Base-by-base conservation (phyloP, 2,329 filamentous ascomycete species). In the Sphaerulina populicola region DNA sequence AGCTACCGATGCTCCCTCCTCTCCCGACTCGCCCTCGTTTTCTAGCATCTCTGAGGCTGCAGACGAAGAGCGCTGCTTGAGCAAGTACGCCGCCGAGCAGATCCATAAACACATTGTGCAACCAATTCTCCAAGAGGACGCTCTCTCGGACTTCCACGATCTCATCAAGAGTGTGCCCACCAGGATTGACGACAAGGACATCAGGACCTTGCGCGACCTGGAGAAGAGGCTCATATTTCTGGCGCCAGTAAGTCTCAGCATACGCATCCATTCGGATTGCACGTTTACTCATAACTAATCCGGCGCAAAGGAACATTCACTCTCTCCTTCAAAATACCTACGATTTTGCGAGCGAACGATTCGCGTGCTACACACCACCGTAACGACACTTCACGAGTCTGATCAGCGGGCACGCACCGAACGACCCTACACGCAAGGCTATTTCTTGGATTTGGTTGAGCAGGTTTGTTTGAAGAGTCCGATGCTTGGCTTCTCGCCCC, bases 361-460 rank as follows among this genome's bases (percentile, higher is more conserved):
- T 68, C 83, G 82, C 70, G 93, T 89, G 72, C 83, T 95, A 68
- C 86, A 94, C 76, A 84, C 88, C 58, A 93, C 88, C 54, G 87
- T 94, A 70, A 83, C 88, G 70, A 84, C 85, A 70, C 77, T 96
- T 59, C 84, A 81, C 75, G 88, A 94, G 68, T 82, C 82, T 68
- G 90, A 97, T 69, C 87, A 91, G 73, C 83, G 84, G 60, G 82
- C 88, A 68, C 85, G 87, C 54, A 76, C 81, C 71, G 91, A 97
- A 71, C 83, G 86, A 64, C 88, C 89, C 60, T 97, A 96, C 76
- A 93, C 85, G 77, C 88, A 86, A 78, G 88, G 88, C 67, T 97
- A 97, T 73, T 96, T 96, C 69, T 85, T 96, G 73, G 91, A 97
- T 74, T 82, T 97, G 55, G 84, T 94, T 69, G 88, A 94, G 69